Evolutionary conservation across 305 asterid genomes (phyloP).

Genomic region (Fraxinus platypoda): DNA sequence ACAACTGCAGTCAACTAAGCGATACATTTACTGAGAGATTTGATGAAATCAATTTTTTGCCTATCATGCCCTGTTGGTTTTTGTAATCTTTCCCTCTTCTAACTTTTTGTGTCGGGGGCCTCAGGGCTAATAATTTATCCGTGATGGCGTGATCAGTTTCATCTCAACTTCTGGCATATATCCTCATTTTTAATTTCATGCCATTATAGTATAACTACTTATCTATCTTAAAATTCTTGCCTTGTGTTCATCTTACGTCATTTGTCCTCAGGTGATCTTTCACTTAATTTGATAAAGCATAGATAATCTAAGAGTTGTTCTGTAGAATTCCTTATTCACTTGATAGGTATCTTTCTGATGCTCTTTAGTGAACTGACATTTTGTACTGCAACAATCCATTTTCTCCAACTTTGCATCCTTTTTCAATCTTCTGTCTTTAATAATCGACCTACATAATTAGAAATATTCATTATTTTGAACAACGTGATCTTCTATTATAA

Average conservation of each 20-base stretch:
- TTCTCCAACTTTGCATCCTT: background rate
- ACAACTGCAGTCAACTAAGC: background rate
- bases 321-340: background rate
- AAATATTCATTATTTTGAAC: background rate
- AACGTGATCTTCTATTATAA: background rate
- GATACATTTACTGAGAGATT: background rate
- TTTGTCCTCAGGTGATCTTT: background rate
- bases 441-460: background rate
- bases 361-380: background rate
- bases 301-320: no score
- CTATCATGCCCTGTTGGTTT: background rate
- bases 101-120: background rate
- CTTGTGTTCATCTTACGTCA: background rate
- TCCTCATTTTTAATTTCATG: background rate
- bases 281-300: background rate
- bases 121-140: background rate
- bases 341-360: background rate
- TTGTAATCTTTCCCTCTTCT: background rate
- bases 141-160: background rate
- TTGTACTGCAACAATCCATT: background rate
- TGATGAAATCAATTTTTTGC: background rate
- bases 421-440: background rate
- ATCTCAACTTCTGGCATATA: background rate
- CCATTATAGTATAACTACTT: background rate
- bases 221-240: background rate